Evolutionary conservation across 2,329 filamentous ascomycete species (phyloP).

Genomic region (Fusarium pseudocircinatum): DNA sequence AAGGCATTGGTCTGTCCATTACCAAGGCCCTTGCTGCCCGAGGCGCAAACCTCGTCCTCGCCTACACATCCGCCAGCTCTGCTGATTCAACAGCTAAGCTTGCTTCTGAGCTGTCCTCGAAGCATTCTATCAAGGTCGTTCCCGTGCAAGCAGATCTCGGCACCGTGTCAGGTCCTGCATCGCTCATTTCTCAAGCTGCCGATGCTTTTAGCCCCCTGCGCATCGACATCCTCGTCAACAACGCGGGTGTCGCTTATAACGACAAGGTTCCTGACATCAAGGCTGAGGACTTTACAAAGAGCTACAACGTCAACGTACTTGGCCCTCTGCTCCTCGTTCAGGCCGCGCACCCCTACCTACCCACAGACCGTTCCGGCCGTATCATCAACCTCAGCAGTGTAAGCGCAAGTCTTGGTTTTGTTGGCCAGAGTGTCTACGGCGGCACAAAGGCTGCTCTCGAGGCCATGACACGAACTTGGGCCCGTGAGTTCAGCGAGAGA

Average conservation of each 20-base stretch:
- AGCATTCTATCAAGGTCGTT: constrained; percentile 68
- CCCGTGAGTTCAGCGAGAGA: constrained; percentile 61
- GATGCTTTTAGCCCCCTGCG: constrained; percentile 39
- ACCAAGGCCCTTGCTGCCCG: constrained; percentile 40
- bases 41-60: constrained; percentile 42
- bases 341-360: constrained; percentile 74
- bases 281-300: constrained; percentile 70
- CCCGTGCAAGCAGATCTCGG: constrained; percentile 68
- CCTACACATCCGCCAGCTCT: constrained; percentile 37
- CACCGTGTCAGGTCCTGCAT: constrained; percentile 33
- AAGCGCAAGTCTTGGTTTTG: constrained; percentile 58
- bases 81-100: constrained; percentile 32
- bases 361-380: constrained; percentile 71
- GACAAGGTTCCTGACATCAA: constrained; percentile 68
- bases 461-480: constrained; percentile 65
- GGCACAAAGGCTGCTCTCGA: constrained; percentile 65
- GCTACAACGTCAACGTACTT: constrained; percentile 81
- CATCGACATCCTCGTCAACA: constrained; percentile 80
- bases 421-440: constrained; percentile 62
- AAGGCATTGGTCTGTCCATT: constrained; percentile 41
- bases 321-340: constrained; percentile 82
- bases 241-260: constrained; percentile 76
- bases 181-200: constrained; percentile 38
- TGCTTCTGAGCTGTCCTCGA: constrained; percentile 36
- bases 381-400: constrained; percentile 64